Evolutionary conservation across 345 rosid genomes (phyloP).

Genomic region (Excoecaria agallocha): DNA sequence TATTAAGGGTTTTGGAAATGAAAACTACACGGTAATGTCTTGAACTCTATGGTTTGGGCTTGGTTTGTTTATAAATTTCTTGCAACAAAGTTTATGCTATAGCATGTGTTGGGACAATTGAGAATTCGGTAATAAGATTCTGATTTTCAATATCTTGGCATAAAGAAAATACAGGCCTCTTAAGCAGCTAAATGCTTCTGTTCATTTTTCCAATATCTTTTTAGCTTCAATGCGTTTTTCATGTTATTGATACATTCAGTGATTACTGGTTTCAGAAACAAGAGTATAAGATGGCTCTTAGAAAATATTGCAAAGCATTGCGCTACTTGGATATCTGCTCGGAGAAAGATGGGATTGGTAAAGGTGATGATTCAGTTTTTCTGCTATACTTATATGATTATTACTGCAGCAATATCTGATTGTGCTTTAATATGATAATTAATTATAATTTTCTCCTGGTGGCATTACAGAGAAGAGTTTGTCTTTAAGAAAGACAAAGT

Average conservation of each 20-base stretch:
- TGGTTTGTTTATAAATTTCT: neutral
- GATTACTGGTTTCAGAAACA: slow-evolving; percentile 51
- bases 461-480: slow-evolving; percentile 59
- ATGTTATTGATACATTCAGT: too few species aligned
- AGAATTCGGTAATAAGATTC: too few species aligned
- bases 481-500: slow-evolving; percentile 78
- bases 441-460: too few species aligned
- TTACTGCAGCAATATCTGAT: neutral
- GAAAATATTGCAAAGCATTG: slow-evolving; percentile 84
- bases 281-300: slow-evolving; percentile 91
- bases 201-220: too few species aligned
- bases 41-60: neutral
- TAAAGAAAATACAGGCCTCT: too few species aligned
- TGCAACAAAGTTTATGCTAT: neutral
- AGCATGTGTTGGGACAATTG: too few species aligned
- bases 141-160: too few species aligned
- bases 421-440: neutral
- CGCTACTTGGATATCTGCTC: slow-evolving; percentile 88
- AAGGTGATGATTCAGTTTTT: slow-evolving; percentile 44
- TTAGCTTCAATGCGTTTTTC: too few species aligned
- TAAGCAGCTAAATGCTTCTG: too few species aligned
- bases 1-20: slow-evolving; percentile 74
- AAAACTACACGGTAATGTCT: slow-evolving; percentile 57
- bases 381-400: neutral
- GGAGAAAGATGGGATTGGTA: slow-evolving; percentile 95